phyloP scores from a whole-genome alignment of 345 rosid species.

The Erucastrum elatum region DNA sequence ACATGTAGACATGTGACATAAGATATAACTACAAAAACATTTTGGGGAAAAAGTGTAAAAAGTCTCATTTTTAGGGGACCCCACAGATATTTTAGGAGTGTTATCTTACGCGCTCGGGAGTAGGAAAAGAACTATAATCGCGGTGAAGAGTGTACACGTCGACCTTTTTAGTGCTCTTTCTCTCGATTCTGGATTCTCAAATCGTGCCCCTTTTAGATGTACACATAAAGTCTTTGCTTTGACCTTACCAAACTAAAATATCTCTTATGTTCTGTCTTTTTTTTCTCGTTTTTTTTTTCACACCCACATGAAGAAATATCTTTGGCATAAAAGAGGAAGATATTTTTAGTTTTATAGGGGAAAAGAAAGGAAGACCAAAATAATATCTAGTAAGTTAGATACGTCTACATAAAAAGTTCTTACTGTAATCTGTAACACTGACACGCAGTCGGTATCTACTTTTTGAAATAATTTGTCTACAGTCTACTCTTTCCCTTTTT shows the following conservation, averaged over 20 bases:
- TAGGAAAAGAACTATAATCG: background rate
- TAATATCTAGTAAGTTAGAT: constrained; percentile 1
- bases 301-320: constrained; percentile 28
- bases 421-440: too few relatives aligned
- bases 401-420: too few relatives aligned
- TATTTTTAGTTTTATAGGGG: constrained; percentile 10
- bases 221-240: background rate
- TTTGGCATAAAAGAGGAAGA: constrained; percentile 13
- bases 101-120: background rate
- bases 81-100: constrained; percentile 10
- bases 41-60: constrained; percentile 28
- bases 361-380: background rate
- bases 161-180: background rate
- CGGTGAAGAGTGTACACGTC: background rate
- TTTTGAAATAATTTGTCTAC: too few relatives aligned
- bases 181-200: constrained; percentile 10
- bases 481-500: too few relatives aligned
- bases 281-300: background rate
- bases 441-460: too few relatives aligned
- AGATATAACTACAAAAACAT: background rate
- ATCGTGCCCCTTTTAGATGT: background rate
- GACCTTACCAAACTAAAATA: constrained; percentile 14
- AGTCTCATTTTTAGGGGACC: background rate
- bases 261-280: background rate
- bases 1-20: constrained; percentile 45